Conservation (phyloP, 495 filamentous ascomycete species). For the Astrothelium macrocarpum region DNA sequence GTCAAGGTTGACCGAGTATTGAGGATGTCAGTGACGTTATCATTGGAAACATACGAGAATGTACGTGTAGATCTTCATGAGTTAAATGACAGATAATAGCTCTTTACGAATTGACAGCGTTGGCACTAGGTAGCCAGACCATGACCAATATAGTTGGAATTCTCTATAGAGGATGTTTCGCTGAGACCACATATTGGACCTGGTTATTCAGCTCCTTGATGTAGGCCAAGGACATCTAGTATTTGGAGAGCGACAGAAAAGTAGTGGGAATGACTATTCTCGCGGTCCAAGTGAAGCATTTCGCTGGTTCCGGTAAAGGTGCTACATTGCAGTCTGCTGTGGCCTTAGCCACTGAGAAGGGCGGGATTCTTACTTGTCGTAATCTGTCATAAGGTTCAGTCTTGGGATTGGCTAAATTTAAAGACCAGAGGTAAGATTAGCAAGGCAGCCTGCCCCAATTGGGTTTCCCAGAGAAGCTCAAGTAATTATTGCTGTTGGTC, state of each 20-base stretch:
- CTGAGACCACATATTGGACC: no score
- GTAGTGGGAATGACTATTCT: no score
- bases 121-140: neutral
- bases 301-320: neutral
- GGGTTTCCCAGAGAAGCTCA: neutral
- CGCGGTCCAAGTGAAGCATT: neutral
- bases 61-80: neutral
- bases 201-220: neutral
- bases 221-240: no score
- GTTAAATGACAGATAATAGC: neutral
- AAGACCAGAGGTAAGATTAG: neutral
- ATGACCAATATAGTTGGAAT: neutral
- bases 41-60: neutral
- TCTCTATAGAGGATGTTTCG: neutral
- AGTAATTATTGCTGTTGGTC: neutral
- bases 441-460: neutral
- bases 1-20: neutral
- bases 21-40: neutral
- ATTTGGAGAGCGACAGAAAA: no score
- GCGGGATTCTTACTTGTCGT: neutral
- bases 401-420: neutral
- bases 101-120: neutral
- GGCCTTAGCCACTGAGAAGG: neutral
- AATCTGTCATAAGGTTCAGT: neutral
- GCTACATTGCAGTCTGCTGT: neutral